Base-by-base conservation (phyloP, 768 basidiomycete species). In the Boletus coccyginus region DNA sequence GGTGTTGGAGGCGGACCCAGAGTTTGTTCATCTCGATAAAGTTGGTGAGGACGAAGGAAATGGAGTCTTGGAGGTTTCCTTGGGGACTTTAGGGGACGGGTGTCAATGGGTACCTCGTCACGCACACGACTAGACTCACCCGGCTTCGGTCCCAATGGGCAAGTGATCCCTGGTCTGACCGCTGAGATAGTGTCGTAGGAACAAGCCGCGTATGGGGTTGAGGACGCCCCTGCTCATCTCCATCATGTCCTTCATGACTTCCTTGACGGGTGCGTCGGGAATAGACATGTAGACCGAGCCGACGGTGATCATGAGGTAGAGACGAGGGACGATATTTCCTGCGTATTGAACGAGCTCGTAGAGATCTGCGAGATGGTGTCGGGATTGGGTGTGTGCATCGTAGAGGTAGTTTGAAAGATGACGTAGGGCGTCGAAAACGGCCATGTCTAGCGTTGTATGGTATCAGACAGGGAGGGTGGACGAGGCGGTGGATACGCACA, bases 171-270 rank as follows among this genome's bases (percentile, higher is more conserved):
- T 81, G 16, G 97, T 98, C 77, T 98, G 95, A 14, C 97, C 96
- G 57, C 91, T 94, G 35, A 98, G 85, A 73, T 98, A 98, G 70
- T 99, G 96, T 29, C 96, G 82, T 36, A 99, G 78, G 75, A 99
- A 99, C 35, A 99, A 76, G 17, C 97, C 97, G 45, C 97, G 82
- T 48, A 94, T 93, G n/a, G 97, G 96, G 70, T 98, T 94, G 60
- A 98, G 80, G 6, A 99, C 94, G 58, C 97, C 97, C 19, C 94
- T 80, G 36, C 94, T 94, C 97, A 98, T 98, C 73, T 99, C 97
- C 90, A 99, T 90, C 96, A 98, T 98, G 73, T 99, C 97, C 80
- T 97, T 98, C 96, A 98, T 99, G 59, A 99, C 94, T 76, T 99
- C 96, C 79, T 94, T 97, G 53, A 98, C 87, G 5, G 96, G 96